Evolutionary conservation across 2,329 filamentous ascomycete species (phyloP), one percentile per base, ranked within the genome.

Genomic region (Fusarium chlamydosporum): DNA sequence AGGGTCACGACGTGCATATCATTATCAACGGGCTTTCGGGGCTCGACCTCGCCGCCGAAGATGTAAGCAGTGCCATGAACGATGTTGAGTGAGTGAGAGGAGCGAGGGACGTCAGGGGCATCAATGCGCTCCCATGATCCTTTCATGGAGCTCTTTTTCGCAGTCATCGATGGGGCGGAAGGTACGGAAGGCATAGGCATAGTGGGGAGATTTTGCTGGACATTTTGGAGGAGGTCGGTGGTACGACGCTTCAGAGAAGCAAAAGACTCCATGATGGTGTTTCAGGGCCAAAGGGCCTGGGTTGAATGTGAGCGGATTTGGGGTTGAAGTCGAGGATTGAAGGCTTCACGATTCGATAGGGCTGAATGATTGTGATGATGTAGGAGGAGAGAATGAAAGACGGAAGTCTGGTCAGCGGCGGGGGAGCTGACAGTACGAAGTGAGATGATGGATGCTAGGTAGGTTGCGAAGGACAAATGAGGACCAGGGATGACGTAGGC

Each of bases 1-100:
- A 93, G 79, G 1, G 84, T 83, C 46, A 95, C 74, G 54, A 88
- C 80, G 75, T 94, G 90, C 77, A 96, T 85, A 70, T 89, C 84
- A 75, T 93, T 92, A 79, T 94, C 91, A 57, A 90, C 85, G 8
- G 91, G 90, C 74, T 92, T 81, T 47, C 89, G 84, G 4, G 91
- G 85, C 45, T 83, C 80, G 59, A 89, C 79, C 77, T 96, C 92
- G 70, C 93, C 93, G 62, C 93, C 93, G 75, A 94, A 96, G 72
- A 96, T 83, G 77, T 88, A 91, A 41, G 86, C 85, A 38, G 80
- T 80, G 27, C 84, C 80, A 34, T 80, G 80, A 46, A 90, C 76
- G 45, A 90, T 84, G 42, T 92, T 85, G 70, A 94, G 77, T 4
- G 87, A 86, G 75, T 96, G 92, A 1, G 92, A 94, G 2, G 92